Conservation (phyloP, 2,329 filamentous ascomycete genomes). For the Fusarium fracticaudum region DNA sequence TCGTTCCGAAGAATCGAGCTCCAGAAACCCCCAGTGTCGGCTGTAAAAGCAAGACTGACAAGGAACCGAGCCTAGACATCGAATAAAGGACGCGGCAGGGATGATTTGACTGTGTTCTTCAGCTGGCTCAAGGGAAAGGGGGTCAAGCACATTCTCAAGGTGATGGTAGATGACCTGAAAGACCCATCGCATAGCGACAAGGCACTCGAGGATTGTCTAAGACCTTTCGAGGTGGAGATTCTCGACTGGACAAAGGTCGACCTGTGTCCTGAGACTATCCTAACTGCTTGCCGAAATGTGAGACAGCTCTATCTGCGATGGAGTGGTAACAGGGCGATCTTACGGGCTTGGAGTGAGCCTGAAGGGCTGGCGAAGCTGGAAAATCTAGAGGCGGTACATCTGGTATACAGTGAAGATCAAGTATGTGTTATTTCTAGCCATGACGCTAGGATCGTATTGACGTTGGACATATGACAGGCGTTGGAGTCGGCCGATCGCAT, state of each 20-base stretch:
- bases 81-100: background rate
- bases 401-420: background rate
- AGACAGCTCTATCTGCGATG: background rate
- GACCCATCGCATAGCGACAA: slow-evolving; percentile 2
- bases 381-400: background rate
- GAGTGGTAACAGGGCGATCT: slow-evolving; percentile 14
- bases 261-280: background rate
- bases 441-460: background rate
- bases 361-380: slow-evolving; percentile 1
- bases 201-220: background rate
- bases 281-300: background rate
- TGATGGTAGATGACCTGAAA: slow-evolving; percentile 3
- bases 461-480: background rate
- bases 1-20: background rate
- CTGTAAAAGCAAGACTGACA: background rate
- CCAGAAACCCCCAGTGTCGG: background rate
- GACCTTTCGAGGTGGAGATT: slow-evolving; percentile 4
- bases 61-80: background rate
- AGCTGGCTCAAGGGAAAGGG: slow-evolving; percentile 11
- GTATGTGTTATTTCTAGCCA: background rate
- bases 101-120: slow-evolving; percentile 12
- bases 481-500: background rate
- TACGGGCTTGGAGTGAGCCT: slow-evolving; percentile 16
- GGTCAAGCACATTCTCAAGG: background rate
- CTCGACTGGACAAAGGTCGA: slow-evolving; percentile 12